phyloP scores from a whole-genome alignment of 2,329 filamentous ascomycete species.

The Penicillium paneum region DNA sequence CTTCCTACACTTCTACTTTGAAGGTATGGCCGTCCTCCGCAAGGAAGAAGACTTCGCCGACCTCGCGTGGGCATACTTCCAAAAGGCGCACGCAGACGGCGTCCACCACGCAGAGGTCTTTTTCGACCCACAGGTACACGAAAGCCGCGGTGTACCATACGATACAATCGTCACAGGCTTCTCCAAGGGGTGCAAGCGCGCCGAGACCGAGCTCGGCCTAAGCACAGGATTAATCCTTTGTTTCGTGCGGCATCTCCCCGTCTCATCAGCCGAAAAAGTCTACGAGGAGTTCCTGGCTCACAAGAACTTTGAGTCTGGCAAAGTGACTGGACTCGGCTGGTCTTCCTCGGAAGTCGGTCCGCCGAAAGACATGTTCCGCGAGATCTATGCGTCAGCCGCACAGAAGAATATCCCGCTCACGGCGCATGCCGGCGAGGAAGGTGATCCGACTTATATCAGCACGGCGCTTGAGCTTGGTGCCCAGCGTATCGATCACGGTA shows the following conservation, averaged over 20 bases:
- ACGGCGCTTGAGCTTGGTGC: constrained; percentile 63
- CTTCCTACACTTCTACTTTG: constrained; percentile 76
- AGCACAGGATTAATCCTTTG: constrained; percentile 67
- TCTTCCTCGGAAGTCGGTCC: constrained; percentile 61
- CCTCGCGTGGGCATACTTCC: constrained; percentile 69
- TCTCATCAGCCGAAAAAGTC: constrained; percentile 51
- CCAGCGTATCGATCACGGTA: constrained; percentile 71
- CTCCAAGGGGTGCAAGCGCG: constrained; percentile 56
- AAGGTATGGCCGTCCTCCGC: constrained; percentile 68
- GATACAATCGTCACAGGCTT: constrained; percentile 64
- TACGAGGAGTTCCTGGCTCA: constrained; percentile 41
- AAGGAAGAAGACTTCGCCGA: constrained; percentile 66
- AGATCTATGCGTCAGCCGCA: constrained; percentile 57
- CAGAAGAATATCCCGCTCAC: constrained; percentile 59
- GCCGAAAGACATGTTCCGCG: constrained; percentile 58
- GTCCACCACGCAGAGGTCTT: constrained; percentile 74
- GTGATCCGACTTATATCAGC: constrained; percentile 63
- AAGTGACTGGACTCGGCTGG: constrained; percentile 63
- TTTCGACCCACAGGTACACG: constrained; percentile 77
- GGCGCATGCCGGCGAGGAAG: constrained; percentile 74
- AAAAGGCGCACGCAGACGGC: constrained; percentile 60
- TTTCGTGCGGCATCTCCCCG: constrained; percentile 67
- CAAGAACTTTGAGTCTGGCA: constrained; percentile 47
- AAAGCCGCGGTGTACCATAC: constrained; percentile 60
- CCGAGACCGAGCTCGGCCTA: constrained; percentile 61